A percentile compares a stretch with the other conserved stretches of the same genome.
These are phyloP conservation scores for Lasiodiplodia sp. DNA, from an alignment of 2,329 filamentous ascomycete species.

Conservation along the genomic window DNA sequence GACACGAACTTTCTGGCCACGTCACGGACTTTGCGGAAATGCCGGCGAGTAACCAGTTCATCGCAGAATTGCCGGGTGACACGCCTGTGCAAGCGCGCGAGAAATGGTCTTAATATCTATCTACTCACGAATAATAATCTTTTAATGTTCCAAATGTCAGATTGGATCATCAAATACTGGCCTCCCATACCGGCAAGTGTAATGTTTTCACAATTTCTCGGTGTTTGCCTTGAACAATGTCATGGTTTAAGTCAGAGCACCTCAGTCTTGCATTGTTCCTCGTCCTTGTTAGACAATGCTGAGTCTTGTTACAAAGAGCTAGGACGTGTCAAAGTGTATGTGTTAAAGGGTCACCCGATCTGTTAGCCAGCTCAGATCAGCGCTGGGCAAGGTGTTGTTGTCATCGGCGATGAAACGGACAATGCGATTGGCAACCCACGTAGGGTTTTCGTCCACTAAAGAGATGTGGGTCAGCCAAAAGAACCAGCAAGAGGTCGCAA, in stretches of 20 bases:
- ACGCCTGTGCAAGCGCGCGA: not conserved
- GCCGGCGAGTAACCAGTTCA: conserved; percentile 12
- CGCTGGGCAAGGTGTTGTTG: conserved; percentile 27
- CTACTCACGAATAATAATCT: not conserved
- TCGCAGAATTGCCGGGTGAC: conserved; percentile 4
- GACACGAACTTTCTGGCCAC: conserved; percentile 2
- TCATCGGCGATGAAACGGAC: conserved; percentile 34
- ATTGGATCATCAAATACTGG: not conserved
- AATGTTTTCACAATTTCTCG: not conserved
- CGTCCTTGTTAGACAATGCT: not conserved
- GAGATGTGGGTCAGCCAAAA: not conserved
- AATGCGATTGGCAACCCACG: conserved; percentile 34
- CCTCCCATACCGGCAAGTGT: not conserved
- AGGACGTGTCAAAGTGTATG: not conserved
- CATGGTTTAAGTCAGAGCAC: no score
- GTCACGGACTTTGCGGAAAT: conserved; percentile 18
- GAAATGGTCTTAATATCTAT: conserved; percentile 1
- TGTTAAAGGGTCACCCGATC: conserved; percentile 32
- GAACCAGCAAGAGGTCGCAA: not conserved
- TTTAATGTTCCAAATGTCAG: not conserved
- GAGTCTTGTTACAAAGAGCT: not conserved
- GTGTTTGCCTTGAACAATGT: not conserved
- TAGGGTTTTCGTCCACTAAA: conserved; percentile 37
- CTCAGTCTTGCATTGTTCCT: no score
- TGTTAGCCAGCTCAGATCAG: conserved; percentile 34